Evolutionary conservation across 441 rosid species (phyloP).

Genomic region (Erodium trifolium): DNA sequence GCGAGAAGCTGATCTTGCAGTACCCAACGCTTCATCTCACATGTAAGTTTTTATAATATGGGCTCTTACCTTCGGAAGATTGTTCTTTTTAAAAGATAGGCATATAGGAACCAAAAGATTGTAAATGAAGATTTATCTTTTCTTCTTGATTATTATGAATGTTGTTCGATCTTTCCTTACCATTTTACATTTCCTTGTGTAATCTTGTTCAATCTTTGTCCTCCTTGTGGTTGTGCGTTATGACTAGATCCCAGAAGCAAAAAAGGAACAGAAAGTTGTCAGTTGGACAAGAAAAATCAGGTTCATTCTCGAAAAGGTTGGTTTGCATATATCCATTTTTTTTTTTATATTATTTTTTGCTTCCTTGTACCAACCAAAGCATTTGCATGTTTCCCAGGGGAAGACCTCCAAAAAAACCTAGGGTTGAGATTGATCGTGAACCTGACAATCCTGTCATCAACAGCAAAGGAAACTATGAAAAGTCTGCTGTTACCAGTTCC

Average conservation of each 20-base stretch:
- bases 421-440: slow-evolving; percentile 7
- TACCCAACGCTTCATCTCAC: neutral
- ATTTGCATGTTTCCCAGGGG: slow-evolving; percentile 22
- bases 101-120: too few relatives aligned
- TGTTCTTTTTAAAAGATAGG: too few relatives aligned
- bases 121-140: neutral
- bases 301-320: slow-evolving; percentile 22
- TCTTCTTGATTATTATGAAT: neutral
- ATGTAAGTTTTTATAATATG: neutral
- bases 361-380: slow-evolving; percentile 6
- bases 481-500: neutral
- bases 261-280: slow-evolving; percentile 16
- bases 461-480: neutral
- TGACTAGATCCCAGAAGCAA: slow-evolving; percentile 22
- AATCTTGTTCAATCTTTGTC: neutral
- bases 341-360: neutral
- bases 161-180: neutral
- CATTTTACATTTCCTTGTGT: neutral
- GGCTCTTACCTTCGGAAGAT: neutral
- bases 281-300: slow-evolving; percentile 13
- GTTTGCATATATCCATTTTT: slow-evolving; percentile 4
- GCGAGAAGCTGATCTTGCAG: neutral
- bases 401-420: slow-evolving; percentile 9
- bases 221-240: slow-evolving; percentile 7
- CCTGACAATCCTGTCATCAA: neutral